Evolutionary conservation across 495 filamentous ascomycete species (phyloP).

Genomic region (Tetracladium setigerum): DNA sequence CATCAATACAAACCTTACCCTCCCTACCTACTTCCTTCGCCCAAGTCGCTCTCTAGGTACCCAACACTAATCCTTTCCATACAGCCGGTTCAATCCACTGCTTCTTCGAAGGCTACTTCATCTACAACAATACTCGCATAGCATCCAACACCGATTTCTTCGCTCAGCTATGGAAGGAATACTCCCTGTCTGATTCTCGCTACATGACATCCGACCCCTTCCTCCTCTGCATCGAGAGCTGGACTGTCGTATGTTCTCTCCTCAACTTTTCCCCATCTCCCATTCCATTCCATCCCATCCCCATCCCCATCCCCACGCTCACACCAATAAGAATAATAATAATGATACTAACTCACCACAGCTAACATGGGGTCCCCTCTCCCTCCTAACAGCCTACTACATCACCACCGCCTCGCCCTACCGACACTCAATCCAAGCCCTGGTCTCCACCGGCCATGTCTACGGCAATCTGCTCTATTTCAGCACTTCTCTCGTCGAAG

Average conservation of each 20-base stretch:
- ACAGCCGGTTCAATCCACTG: slow-evolving; percentile 46
- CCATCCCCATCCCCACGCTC: no score
- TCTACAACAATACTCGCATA: slow-evolving; percentile 35
- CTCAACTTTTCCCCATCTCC: no score
- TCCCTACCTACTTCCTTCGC: no score
- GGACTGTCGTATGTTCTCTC: slow-evolving; percentile 35
- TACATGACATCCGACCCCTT: slow-evolving; percentile 47
- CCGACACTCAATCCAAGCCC: slow-evolving; percentile 43
- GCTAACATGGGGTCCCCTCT: slow-evolving; percentile 48
- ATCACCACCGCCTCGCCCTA: slow-evolving; percentile 39
- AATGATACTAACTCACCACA: slow-evolving; percentile 7
- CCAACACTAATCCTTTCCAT: neutral
- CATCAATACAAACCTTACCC: no score
- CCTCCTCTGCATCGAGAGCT: slow-evolving; percentile 47
- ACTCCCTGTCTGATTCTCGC: slow-evolving; percentile 48
- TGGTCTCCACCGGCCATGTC: slow-evolving; percentile 47
- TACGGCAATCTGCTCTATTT: slow-evolving; percentile 53
- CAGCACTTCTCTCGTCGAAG: slow-evolving; percentile 42
- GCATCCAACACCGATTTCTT: slow-evolving; percentile 37
- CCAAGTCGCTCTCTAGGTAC: neutral
- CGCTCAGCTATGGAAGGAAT: slow-evolving; percentile 57
- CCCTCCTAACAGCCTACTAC: slow-evolving; percentile 36
- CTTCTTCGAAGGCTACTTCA: slow-evolving; percentile 53
- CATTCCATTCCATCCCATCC: neutral
- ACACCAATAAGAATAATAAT: no score